A percentile compares a stretch with the other conserved stretches of the same genome.
phyloP scores from a whole-genome alignment of 176 grass and related monocot genomes.

The Carex kokanica region DNA sequence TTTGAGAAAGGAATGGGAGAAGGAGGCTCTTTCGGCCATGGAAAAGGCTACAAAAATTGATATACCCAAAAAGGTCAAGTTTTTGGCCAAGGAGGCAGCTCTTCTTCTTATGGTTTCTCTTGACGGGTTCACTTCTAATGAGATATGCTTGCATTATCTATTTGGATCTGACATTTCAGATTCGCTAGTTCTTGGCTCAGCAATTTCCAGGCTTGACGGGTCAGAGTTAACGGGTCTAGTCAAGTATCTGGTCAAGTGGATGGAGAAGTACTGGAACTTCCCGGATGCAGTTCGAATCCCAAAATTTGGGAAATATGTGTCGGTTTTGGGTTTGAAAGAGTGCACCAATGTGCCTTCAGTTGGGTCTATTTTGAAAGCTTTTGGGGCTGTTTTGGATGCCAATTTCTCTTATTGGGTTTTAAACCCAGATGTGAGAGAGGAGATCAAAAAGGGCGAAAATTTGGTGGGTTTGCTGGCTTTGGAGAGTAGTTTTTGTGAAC shows the following conservation, averaged over 20 bases:
- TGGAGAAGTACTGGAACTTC: conserved; percentile 57
- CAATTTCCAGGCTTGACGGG: conserved; percentile 55
- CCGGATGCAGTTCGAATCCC: conserved; percentile 29
- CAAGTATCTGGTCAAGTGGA: conserved; percentile 72
- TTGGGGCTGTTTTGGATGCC: conserved; percentile 62
- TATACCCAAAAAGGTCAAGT: conserved; percentile 24
- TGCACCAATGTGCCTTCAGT: conserved; percentile 54
- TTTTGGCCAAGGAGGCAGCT: conserved; percentile 30
- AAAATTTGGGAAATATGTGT: conserved; percentile 2
- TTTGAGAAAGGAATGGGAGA: conserved; percentile 55
- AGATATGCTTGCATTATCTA: conserved; percentile 79
- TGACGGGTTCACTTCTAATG: conserved; percentile 54
- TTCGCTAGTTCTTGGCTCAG: conserved; percentile 41
- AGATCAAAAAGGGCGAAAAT: conserved; percentile 32
- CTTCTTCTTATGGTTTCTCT: conserved; percentile 74
- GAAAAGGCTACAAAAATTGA: conserved; percentile 31
- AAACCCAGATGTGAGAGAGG: conserved; percentile 51
- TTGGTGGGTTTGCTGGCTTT: conserved; percentile 37
- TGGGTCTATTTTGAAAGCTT: conserved; percentile 31
- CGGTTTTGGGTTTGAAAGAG: conserved; percentile 33
- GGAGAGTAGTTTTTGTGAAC: conserved; percentile 44
- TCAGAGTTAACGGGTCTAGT: conserved; percentile 52
- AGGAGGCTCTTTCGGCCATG: conserved; percentile 49
- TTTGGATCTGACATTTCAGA: conserved; percentile 53
- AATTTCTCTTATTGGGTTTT: conserved; percentile 79